Conservation (phyloP, 1,284 basidiomycete species). For the Singerocomus rubriflavus region DNA sequence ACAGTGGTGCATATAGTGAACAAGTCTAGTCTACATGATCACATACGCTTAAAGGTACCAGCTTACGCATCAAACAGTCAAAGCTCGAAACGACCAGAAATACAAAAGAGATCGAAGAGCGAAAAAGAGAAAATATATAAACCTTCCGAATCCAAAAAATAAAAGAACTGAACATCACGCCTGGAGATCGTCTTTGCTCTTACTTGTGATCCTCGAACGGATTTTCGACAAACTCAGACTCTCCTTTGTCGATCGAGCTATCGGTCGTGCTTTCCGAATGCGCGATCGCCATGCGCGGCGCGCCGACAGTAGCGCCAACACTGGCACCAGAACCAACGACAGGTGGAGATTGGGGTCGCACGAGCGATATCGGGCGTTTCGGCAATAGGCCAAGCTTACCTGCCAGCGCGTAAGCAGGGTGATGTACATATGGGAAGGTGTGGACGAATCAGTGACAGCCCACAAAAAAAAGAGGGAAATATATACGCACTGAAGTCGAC, state of each 20-base stretch:
- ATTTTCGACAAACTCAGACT: conserved; percentile 27
- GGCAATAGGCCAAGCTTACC: conserved; percentile 69
- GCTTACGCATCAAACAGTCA: background rate
- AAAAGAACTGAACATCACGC: too few species aligned
- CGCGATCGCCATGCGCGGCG: conserved; percentile 7
- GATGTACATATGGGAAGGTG: too few species aligned
- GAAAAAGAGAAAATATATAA: background rate
- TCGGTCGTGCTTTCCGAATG: conserved; percentile 16
- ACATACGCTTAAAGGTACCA: background rate
- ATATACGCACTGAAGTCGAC: conserved; percentile 30
- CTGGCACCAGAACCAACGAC: background rate
- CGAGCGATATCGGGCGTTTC: conserved; percentile 69
- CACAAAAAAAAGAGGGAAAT: too few species aligned
- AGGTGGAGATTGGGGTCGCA: conserved; percentile 38
- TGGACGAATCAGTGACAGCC: too few species aligned
- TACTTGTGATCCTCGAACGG: conserved; percentile 22
- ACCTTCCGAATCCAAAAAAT: background rate
- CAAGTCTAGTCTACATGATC: background rate
- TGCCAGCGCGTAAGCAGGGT: background rate
- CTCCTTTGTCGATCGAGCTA: conserved; percentile 11
- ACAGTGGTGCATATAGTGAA: background rate
- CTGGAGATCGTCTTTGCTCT: background rate
- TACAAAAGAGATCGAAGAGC: too few species aligned
- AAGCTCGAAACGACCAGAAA: too few species aligned
- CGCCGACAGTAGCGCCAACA: background rate